Evolutionary conservation across 2,329 filamentous ascomycete genomes (phyloP), one percentile per base, ranked within the genome.

Genomic region (Epichloe elymi): DNA sequence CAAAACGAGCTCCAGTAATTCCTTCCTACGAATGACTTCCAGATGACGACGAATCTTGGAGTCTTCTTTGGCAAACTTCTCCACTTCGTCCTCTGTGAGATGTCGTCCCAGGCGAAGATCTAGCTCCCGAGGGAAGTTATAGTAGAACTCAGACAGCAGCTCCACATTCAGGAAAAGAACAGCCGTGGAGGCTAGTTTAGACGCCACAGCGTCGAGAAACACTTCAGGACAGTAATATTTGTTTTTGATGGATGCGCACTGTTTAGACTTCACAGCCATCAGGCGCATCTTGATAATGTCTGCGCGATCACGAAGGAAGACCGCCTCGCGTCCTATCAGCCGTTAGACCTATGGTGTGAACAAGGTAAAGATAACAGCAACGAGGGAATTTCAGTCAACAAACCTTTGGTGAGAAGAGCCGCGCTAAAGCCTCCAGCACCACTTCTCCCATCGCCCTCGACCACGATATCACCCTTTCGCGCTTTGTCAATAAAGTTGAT

Each of bases 81-180:
- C 91, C 5, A 97, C 79, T 61, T 97, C 84, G 5, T 82, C 81
- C 51, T 85, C 80, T 36, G 80, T 80, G 54, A 96, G 75, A 59
- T 88, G 84, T 26, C 88, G 81, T 44, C 91, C 88, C 11, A 98
- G 82, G 36, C 90, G 81, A 53, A 85, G 73, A 65, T 98, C 93
- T 12, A 98, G 78, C 64, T 96, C 89, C 39, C 93, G 80, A 0
- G 93, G 93, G 68, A 98, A 98, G 64, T 93, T 89, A 70, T 96
- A 95, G 71, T 95, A 96, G 66, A 97, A 98, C 63, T 98, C 95
- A 2, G 87, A 91, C 17, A 98, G 79, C 19, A 98, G 78, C 70
- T 98, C 94, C 11, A 97, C 93, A 62, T 98, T 96, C 33, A 98
- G 78, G 74, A 98, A 98, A 0, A 98, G 80, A 8, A 98, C 93